phyloP scores from a whole-genome alignment of 768 basidiomycete genomes.

The Trametes cingulata region DNA sequence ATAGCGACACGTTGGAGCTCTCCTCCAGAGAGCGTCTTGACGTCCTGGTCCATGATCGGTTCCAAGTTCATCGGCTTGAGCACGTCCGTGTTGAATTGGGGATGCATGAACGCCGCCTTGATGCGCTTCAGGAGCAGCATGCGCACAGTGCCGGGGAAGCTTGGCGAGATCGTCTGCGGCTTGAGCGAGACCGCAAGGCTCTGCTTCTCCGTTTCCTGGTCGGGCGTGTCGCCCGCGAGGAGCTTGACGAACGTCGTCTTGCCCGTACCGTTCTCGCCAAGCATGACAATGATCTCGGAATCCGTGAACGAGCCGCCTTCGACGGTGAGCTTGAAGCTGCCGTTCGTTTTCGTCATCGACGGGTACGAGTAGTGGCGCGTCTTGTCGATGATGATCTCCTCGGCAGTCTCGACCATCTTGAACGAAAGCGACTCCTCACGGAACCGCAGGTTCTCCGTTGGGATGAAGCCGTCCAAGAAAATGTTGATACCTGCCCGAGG shows the following conservation, averaged over 20 bases:
- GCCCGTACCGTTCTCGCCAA: constrained; percentile 98
- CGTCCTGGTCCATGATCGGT: constrained; percentile 94
- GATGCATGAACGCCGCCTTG: constrained; percentile 95
- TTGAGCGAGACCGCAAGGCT: constrained; percentile 89
- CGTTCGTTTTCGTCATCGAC: constrained; percentile 95
- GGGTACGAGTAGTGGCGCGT: constrained; percentile 92
- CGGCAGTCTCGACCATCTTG: constrained; percentile 96
- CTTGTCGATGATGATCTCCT: constrained; percentile 85
- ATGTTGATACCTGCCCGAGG: constrained; percentile 86
- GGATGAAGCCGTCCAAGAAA: constrained; percentile 98
- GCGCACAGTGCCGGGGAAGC: constrained; percentile 95
- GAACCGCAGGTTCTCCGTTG: constrained; percentile 98
- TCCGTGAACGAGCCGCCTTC: constrained; percentile 93
- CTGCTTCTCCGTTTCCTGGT: constrained; percentile 80
- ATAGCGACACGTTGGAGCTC: constrained; percentile 98
- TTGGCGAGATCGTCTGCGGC: constrained; percentile 97
- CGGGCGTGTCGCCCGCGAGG: constrained; percentile 90
- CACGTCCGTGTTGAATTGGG: constrained; percentile 99
- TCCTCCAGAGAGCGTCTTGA: constrained; percentile 97
- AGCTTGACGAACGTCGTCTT: constrained; percentile 98
- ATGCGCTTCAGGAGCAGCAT: constrained; percentile 94
- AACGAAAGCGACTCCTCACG: constrained; percentile 93
- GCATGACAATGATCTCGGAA: constrained; percentile 98
- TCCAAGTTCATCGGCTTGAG: constrained; percentile 97
- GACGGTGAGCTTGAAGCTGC: constrained; percentile 92